These are phyloP conservation scores for Spergularia azorica DNA, from an alignment of 179 eudicot species.

Conservation along the genomic window DNA sequence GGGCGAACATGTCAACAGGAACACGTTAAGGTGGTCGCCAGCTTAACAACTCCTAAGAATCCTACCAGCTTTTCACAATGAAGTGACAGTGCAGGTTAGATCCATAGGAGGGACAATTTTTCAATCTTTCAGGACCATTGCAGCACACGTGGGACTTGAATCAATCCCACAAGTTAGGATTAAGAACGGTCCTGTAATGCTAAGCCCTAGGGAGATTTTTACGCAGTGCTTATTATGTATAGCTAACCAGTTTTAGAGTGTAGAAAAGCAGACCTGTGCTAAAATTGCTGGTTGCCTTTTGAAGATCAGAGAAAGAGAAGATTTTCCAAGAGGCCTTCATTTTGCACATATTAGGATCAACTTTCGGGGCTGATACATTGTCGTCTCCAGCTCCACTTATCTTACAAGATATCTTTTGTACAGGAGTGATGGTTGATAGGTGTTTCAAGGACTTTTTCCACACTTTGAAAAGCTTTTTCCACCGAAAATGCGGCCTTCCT, in stretches of 20 bases:
- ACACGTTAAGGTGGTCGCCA: neutral
- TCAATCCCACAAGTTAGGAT: too few relatives aligned
- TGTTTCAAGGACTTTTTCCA: constrained; percentile 57
- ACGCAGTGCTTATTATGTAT: neutral
- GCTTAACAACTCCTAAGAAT: neutral
- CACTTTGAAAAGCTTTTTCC: constrained; percentile 46
- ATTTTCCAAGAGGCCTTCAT: constrained; percentile 61
- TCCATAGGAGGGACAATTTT: neutral
- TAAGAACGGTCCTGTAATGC: neutral
- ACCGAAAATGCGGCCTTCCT: constrained; percentile 38
- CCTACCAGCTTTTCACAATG: neutral
- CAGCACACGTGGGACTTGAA: too few relatives aligned
- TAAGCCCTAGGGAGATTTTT: neutral
- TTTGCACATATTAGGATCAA: constrained; percentile 36
- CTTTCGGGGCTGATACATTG: constrained; percentile 9
- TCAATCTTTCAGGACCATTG: too few relatives aligned
- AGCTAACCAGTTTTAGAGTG: neutral
- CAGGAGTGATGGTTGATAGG: constrained; percentile 48
- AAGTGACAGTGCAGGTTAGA: neutral
- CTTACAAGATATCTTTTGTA: constrained; percentile 48
- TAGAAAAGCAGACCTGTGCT: constrained; percentile 47
- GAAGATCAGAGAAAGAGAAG: constrained; percentile 67
- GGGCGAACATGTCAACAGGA: neutral
- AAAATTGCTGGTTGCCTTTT: constrained; percentile 70
- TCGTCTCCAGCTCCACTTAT: constrained; percentile 33